Base-by-base conservation (phyloP, 2,329 filamentous ascomycete genomes). In the Epichloe elymi region DNA sequence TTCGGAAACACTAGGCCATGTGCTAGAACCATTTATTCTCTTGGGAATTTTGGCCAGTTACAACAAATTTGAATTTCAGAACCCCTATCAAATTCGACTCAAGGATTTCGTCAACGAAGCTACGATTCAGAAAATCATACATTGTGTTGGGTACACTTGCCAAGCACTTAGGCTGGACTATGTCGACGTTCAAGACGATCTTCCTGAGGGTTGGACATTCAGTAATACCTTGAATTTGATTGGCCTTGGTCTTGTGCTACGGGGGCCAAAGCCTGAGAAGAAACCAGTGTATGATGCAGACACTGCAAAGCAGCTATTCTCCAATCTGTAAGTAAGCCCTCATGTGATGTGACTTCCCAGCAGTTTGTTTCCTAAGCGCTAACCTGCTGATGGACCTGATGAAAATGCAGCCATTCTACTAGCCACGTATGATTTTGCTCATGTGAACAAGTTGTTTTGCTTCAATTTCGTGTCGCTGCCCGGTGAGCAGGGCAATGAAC, bases 21-120 rank as follows among this genome's bases (percentile, higher is more conserved):
- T 79, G 52, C 78, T 88, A 42, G 79, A 86, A 53, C 85, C 91
- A 0, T 89, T 96, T 58, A 80, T 85, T 14, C 77, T 97, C 10
- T 75, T 96, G 19, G 91, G 91, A 12, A 75, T 97, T 4, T 73
- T 98, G 49, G 86, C 88, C 57, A 98, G 97, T 69, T 97, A 97
- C 76, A 97, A 98, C 76, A 98, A 97, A 67, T 98, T 98, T 62
- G 93, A 98, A 67, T 91, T 94, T 52, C 90, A 95, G 64, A 98
- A 98, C 59, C 91, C 91, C 0, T 98, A 98, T 61, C 85, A 93
- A 60, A 73, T 94, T 55, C 86, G 91, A 30, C 76, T 98, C 15
- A 89, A 91, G 60, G 90, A 97, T 65, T 97, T 97, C 67, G 88
- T 96, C 60, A 95, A 98, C 63, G 90, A 97, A 62, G 73, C 76